Evolutionary conservation across 2,329 filamentous ascomycete species (phyloP), one percentile per base, ranked within the genome.

Genomic region (Apiospora malaysiana): DNA sequence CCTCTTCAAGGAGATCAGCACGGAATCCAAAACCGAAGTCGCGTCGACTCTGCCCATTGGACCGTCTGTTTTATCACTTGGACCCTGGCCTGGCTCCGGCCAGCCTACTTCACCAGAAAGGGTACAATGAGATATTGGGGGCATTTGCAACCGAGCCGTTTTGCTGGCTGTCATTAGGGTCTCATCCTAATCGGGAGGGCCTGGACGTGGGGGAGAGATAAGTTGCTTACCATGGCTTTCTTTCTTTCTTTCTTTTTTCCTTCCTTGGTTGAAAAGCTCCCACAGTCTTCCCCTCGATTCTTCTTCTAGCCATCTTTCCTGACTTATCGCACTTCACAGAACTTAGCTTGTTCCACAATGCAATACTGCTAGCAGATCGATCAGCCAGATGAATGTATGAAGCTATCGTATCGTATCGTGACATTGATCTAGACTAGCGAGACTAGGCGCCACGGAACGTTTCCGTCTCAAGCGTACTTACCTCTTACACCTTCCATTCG

Each of bases 401-500:
- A 59, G 18, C 27, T 21, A 59, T n/a, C 32, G 25, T 14, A 23
- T 56, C 49, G 49, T 27, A 16, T 27, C 23, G 49, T 56, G 23
- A 27, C 49, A 16, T 56, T 56, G 49, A 23, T 25, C 32, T 3
- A 32, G 32, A 27, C 16, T 56, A 25, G 25, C 49, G 37, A 37
- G 27, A 12, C 51, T n/a, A 59, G 27, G 27, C 27, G 51, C 51
- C 18, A 27, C 51, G 51, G 51, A 59, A 59, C 16, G 27, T 37
- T 37, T 59, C 51, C 51, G 51, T 37, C 51, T n/a, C 51, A 59
- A 27, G 51, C 51, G n/a, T 59, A 27, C 51, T 37, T 59, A n/a
- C 51, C 51, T 27, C 51, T 59, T 59, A 59, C 51, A n/a, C n/a
- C 27, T 14, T 10, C 14, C 42, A 4, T 45, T 16, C 12, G 12